phyloP scores from a whole-genome alignment of 768 basidiomycete genomes.

The Hericium rajendrae region DNA sequence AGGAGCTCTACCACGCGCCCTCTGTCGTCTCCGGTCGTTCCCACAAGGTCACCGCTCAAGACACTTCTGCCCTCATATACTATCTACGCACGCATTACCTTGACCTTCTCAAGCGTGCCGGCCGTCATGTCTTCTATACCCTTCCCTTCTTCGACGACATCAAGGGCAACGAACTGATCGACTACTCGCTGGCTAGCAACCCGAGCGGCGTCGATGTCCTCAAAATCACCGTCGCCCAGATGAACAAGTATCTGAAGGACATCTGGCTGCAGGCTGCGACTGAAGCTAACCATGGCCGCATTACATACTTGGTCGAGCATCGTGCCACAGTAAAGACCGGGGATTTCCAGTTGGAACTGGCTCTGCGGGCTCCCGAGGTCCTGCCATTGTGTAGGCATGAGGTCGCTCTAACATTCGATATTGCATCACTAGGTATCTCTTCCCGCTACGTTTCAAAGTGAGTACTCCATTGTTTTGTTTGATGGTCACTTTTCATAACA shows the following conservation, averaged over 20 bases:
- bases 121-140: constrained; percentile 12
- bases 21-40: background rate
- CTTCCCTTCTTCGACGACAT: constrained; percentile 16
- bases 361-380: background rate
- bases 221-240: background rate
- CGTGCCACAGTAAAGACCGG: background rate
- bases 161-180: constrained; percentile 5
- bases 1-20: background rate
- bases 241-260: background rate
- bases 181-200: constrained; percentile 9
- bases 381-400: background rate
- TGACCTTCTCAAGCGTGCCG: constrained; percentile 8
- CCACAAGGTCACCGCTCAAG: background rate
- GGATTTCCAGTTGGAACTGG: background rate
- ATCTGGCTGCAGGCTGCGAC: background rate
- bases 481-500: background rate
- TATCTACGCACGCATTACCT: constrained; percentile 13
- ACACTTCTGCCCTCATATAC: constrained; percentile 5
- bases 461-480: background rate
- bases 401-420: background rate
- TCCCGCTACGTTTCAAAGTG: background rate
- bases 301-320: background rate
- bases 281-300: background rate
- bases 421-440: background rate
- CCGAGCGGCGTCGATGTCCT: background rate